These are phyloP conservation scores for Moricandia moricandioides DNA, from an alignment of 345 rosid species.

Conservation along the genomic window DNA sequence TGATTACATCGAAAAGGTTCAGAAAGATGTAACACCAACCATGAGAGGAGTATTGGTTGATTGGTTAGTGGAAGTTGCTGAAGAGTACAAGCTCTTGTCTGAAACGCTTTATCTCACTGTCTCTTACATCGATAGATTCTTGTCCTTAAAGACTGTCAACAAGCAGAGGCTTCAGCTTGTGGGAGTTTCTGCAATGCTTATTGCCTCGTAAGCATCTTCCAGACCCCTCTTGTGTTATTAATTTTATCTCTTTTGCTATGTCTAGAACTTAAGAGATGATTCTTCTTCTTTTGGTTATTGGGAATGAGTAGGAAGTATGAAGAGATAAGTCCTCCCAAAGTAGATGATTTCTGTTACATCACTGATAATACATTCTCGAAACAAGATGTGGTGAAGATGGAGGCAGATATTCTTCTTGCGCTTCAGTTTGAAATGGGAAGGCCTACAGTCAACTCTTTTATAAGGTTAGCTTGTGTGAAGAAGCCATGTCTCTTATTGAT, in stretches of 20 bases:
- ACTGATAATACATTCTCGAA: constrained; percentile 65
- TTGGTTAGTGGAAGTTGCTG: constrained; percentile 79
- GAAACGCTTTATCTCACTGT: constrained; percentile 61
- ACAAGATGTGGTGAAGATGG: constrained; percentile 71
- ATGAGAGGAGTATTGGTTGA: constrained; percentile 76
- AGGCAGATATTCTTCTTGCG: constrained; percentile 57
- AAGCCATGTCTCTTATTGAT: neutral
- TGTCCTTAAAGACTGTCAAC: constrained; percentile 45
- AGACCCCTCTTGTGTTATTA: neutral
- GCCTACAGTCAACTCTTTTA: constrained; percentile 57
- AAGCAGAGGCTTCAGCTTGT: constrained; percentile 66
- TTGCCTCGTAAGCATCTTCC: constrained; percentile 65
- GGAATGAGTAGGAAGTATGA: constrained; percentile 55
- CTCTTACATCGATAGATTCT: constrained; percentile 52
- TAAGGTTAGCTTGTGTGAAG: constrained; percentile 41
- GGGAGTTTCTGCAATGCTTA: constrained; percentile 77
- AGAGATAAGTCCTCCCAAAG: constrained; percentile 64
- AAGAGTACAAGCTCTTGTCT: constrained; percentile 57
- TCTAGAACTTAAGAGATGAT: neutral
- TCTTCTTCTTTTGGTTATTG: constrained; percentile 2
- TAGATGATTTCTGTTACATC: constrained; percentile 63
- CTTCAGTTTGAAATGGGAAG: constrained; percentile 64
- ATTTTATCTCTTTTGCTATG: neutral
- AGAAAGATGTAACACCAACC: constrained; percentile 52
- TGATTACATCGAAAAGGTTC: constrained; percentile 66